phyloP scores from a whole-genome alignment of 768 basidiomycete species.

The Galerina sulciceps region DNA sequence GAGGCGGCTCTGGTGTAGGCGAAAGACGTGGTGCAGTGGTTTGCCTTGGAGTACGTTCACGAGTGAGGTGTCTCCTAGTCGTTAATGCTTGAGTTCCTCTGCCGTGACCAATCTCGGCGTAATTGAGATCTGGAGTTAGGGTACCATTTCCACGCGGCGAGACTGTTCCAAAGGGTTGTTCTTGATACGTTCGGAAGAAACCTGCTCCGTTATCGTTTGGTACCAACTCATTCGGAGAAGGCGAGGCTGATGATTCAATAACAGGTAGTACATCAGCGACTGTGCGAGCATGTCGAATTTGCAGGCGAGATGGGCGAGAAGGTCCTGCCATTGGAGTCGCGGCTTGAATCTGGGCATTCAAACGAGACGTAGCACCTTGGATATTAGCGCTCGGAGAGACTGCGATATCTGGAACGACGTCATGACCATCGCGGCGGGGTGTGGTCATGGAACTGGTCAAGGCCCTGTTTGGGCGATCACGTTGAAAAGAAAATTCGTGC shows the following conservation, averaged over 20 bases:
- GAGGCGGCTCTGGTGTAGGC: constrained; percentile 16
- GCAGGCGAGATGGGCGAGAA: constrained; percentile 45
- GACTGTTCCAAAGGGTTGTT: constrained; percentile 28
- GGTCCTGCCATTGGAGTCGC: constrained; percentile 34
- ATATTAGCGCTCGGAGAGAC: constrained; percentile 35
- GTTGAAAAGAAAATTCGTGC: constrained; percentile 39
- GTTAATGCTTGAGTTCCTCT: constrained; percentile 47
- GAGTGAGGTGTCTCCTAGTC: constrained; percentile 13
- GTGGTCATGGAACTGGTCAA: constrained; percentile 25
- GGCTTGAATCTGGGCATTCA: constrained; percentile 40
- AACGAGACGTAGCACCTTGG: constrained; percentile 35
- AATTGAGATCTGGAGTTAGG: constrained; percentile 74
- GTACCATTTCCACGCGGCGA: constrained; percentile 54
- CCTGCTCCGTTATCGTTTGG: constrained; percentile 63
- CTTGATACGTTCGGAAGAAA: constrained; percentile 64
- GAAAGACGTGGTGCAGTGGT: constrained; percentile 12
- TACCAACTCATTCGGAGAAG: constrained; percentile 61
- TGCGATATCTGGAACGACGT: constrained; percentile 8
- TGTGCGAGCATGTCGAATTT: constrained; percentile 31
- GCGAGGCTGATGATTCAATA: constrained; percentile 63
- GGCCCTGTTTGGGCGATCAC: constrained; percentile 33
- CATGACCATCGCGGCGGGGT: constrained; percentile 12
- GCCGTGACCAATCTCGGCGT: constrained; percentile 79
- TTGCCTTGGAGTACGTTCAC: constrained; percentile 23
- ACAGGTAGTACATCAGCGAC: constrained; percentile 59